These are phyloP conservation scores for Citrus glauca DNA, from an alignment of 345 rosid genomes.

Conservation along the genomic window DNA sequence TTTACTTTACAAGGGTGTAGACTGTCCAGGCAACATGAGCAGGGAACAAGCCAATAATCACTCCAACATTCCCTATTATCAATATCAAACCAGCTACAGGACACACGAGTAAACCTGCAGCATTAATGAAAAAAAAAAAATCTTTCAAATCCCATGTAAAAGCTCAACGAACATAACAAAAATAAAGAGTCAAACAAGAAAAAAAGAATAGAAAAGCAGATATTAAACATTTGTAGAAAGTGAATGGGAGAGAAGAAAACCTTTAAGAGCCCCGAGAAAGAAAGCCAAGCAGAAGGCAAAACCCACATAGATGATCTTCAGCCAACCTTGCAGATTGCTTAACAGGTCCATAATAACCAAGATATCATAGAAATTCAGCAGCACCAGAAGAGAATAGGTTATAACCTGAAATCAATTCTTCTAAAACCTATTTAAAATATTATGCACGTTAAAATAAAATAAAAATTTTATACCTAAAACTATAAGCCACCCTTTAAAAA, in stretches of 20 bases:
- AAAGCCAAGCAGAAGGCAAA: constrained; percentile 70
- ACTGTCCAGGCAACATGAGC: constrained; percentile 70
- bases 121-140: constrained; percentile 9
- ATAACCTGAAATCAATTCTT: not conserved
- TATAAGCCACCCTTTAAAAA: not conserved
- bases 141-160: not conserved
- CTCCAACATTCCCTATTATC: constrained; percentile 62
- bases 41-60: constrained; percentile 69
- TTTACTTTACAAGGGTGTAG: constrained; percentile 56
- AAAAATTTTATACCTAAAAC: too few relatives aligned
- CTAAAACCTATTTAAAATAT: not conserved
- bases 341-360: constrained; percentile 20
- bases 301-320: constrained; percentile 43
- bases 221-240: not conserved
- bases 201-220: not conserved
- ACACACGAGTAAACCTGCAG: constrained; percentile 66
- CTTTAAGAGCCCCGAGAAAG: constrained; percentile 76
- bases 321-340: constrained; percentile 33
- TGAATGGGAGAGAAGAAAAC: constrained; percentile 22
- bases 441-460: not conserved
- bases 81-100: constrained; percentile 69
- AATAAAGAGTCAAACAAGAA: too few relatives aligned
- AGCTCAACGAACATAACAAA: not conserved
- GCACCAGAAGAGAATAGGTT: not conserved
- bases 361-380: not conserved